Base-by-base conservation (phyloP, 2,329 filamentous ascomycete species). In the Peltaster fructicola region DNA sequence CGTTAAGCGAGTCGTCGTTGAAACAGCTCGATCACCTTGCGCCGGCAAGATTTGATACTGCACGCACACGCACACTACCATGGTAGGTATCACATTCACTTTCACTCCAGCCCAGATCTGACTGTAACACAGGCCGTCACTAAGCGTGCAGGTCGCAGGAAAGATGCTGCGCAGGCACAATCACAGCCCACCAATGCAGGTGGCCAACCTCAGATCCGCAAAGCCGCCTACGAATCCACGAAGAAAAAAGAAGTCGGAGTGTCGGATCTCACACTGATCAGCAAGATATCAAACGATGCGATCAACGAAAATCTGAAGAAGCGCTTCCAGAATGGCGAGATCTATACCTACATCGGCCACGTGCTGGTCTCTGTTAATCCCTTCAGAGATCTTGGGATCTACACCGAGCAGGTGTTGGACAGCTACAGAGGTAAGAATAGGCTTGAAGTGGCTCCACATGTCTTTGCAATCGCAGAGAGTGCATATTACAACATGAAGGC, bases 241-340 rank as follows among this genome's bases (percentile, higher is more conserved):
- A 95, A 95, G 67, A 98, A 95, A 73, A 95, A 92, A 68, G 84
- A 98, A 56, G 88, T 98, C 41, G 88, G 88, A 38, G 88, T 98
- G 27, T 93, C 88, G 27, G 88, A 98, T 63, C 66, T 98, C 50
- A 98, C 88, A 4, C 63, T 98, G 44, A 76, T 98, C 48, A 93
- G 84, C 63, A 95, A 95, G 56, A 90, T 98, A 37, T 92, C 84
- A 38, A 95, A 98, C 54, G 88, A 98, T 54, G 84, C 85, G 33
- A 98, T 98, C 63, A 98, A 98, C 59, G 88, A 95, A 30, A 98
- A 98, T 53, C 53, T 98, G 52, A 92, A 93, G 65, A 90, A 95
- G 61, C 73, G 88, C 34, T 98, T 98, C 54, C 81, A 95, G 50
- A 84, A 85, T 63, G 75, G 67, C 52, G 85, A 98, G 57, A 98